phyloP scores from a whole-genome alignment of 371 early-diverging fungal genomes.

The Mycotypha africana region DNA sequence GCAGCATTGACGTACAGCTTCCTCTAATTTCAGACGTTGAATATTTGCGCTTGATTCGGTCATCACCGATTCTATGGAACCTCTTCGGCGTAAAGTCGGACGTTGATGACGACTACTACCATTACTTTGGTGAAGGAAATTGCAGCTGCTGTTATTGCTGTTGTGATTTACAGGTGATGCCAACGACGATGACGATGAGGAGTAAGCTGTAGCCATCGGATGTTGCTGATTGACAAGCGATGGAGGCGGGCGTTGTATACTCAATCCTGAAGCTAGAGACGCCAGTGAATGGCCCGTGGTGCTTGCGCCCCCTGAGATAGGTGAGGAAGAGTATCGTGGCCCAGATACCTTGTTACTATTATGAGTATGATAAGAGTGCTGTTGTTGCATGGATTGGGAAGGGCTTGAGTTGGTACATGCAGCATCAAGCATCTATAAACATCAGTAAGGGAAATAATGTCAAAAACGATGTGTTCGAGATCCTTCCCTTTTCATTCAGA shows the following conservation, averaged over 20 bases:
- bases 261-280: conserved; percentile 33
- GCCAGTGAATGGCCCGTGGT: conserved; percentile 29
- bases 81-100: conserved; percentile 35
- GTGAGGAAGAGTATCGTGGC: conserved; percentile 29
- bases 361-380: conserved; percentile 1
- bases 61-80: conserved; percentile 43
- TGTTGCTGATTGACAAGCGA: too few relatives aligned
- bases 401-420: too few relatives aligned
- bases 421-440: too few relatives aligned
- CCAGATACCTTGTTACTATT: conserved; percentile 6
- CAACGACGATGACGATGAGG: too few relatives aligned
- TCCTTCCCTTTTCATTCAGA: too few relatives aligned
- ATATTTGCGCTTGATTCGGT: conserved; percentile 36
- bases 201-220: too few relatives aligned
- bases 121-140: neutral
- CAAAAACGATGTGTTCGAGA: too few relatives aligned
- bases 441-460: too few relatives aligned
- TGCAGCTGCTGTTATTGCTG: conserved; percentile 5
- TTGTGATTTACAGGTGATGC: too few relatives aligned
- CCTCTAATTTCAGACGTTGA: conserved; percentile 34
- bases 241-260: conserved; percentile 23
- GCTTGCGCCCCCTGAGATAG: conserved; percentile 27
- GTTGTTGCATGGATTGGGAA: too few relatives aligned
- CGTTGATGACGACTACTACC: conserved; percentile 9
- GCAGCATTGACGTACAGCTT: conserved; percentile 33